Evolutionary conservation across 345 rosid species (phyloP).

Genomic region (Firmiana major): DNA sequence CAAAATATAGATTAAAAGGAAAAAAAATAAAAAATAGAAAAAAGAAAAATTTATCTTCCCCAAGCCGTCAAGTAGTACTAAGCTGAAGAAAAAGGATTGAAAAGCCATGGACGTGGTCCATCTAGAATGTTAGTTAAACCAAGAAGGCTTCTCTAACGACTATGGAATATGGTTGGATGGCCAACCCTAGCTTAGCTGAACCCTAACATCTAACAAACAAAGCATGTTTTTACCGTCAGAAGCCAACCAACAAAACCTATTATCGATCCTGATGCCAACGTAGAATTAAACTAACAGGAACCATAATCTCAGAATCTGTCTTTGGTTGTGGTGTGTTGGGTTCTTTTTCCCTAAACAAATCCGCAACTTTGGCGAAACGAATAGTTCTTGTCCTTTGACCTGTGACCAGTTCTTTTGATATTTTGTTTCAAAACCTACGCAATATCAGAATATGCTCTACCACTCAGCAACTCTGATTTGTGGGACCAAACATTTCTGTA

Average conservation of each 20-base stretch:
- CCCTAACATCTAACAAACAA: neutral
- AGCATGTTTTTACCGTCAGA: neutral
- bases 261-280: neutral
- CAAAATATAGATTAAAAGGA: neutral
- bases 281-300: neutral
- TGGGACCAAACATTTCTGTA: neutral
- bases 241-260: neutral
- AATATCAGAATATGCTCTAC: neutral
- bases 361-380: neutral
- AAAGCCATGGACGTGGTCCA: neutral
- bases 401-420: neutral
- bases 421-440: neutral
- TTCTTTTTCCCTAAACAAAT: neutral
- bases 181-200: neutral
- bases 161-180: neutral
- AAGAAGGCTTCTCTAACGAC: neutral
- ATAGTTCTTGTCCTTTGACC: neutral
- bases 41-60: no score
- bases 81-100: neutral
- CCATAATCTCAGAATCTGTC: neutral
- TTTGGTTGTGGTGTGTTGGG: neutral
- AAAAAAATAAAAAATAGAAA: neutral
- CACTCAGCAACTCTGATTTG: neutral
- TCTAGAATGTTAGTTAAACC: neutral
- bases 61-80: no score